Evolutionary conservation across 179 eudicot genomes (phyloP), one percentile per base, ranked within the genome.

Genomic region (Carnegiea gigantea): DNA sequence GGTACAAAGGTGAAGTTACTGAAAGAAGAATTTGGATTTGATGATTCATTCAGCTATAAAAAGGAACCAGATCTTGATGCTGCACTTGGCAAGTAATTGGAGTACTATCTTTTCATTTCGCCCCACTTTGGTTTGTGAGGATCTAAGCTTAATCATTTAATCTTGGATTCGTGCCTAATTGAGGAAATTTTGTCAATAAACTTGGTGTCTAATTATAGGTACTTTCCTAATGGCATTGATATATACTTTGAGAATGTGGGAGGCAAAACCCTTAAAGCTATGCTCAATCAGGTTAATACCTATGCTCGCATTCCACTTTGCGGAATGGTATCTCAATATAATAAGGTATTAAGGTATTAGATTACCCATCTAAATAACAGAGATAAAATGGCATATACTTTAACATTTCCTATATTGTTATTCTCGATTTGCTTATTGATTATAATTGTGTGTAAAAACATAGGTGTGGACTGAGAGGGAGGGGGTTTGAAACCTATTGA

Each of bases 391-490:
- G 4, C 18, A 21, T 33, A 28, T 18, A 21, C 18, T 60, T n/a
- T 54, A 1, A 21, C 8, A 9, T 65, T 26, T 65, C 15, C 10
- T 13, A 64, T 62, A 62, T 64, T 6, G 3, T 4, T n/a, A 38
- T 11, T 65, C 1, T 65, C 15, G 67, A 60, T 23, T 23, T 5
- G 21, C 5, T 13, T 8, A 13, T 60, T 60, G 67, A 53, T 20
- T 53, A 14, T 53, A 53, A 53, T 30, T 17, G 43, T 4, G 12
- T 40, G 33, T 24, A 2, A 24, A 65, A n/a, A n/a, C n/a, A 11
- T 28, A 88, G 90, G 71, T 26, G 20, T 86, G 87, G 87, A 82
- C 86, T 11, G 90, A 88, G 79, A 84, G 90, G 57, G 90, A 86
- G 44, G 90, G 90, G 59, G 86, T 86, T 73, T 82, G 87, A 51